Conservation (phyloP, 192 early-diverging fungal genomes). For the Entrophospora sp. region DNA sequence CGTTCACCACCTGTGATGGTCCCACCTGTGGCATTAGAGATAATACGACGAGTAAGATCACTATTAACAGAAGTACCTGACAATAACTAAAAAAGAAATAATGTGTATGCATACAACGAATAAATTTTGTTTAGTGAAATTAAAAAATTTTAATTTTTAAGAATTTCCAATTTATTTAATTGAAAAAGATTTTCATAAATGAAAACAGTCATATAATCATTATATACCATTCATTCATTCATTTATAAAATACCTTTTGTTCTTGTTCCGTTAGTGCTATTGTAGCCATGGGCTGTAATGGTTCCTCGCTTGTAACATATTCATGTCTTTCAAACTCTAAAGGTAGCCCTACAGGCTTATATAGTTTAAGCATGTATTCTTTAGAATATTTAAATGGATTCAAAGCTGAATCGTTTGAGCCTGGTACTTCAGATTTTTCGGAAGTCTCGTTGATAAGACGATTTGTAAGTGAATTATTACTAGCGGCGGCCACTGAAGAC, state of each 20-base stretch:
- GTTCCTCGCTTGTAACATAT: slow-evolving; percentile 52
- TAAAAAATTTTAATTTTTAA: too few species aligned
- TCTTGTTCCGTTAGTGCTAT: slow-evolving; percentile 51
- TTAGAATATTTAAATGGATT: slow-evolving; percentile 62
- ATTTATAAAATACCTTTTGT: slow-evolving; percentile 39
- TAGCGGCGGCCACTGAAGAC: slow-evolving; percentile 22
- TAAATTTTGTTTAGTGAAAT: too few species aligned
- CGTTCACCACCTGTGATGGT: slow-evolving; percentile 12
- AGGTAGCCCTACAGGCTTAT: slow-evolving; percentile 47
- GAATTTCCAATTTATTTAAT: too few species aligned
- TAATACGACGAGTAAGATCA: slow-evolving; percentile 38
- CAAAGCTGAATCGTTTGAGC: slow-evolving; percentile 20
- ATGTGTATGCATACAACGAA: too few species aligned
- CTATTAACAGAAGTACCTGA: slow-evolving; percentile 38
- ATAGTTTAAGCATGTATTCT: slow-evolving; percentile 66
- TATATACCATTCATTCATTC: background rate
- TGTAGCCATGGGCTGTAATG: slow-evolving; percentile 52
- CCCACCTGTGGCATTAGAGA: slow-evolving; percentile 2
- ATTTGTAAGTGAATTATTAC: slow-evolving; percentile 9
- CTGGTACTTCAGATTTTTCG: slow-evolving; percentile 17
- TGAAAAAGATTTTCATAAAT: too few species aligned
- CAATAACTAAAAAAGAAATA: slow-evolving; percentile 9
- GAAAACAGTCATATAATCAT: too few species aligned
- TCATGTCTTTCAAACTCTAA: slow-evolving; percentile 58
- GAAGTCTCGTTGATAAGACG: slow-evolving; percentile 18